phyloP scores from a whole-genome alignment of 192 early-diverging fungal genomes.

The Dissophora globulifera region DNA sequence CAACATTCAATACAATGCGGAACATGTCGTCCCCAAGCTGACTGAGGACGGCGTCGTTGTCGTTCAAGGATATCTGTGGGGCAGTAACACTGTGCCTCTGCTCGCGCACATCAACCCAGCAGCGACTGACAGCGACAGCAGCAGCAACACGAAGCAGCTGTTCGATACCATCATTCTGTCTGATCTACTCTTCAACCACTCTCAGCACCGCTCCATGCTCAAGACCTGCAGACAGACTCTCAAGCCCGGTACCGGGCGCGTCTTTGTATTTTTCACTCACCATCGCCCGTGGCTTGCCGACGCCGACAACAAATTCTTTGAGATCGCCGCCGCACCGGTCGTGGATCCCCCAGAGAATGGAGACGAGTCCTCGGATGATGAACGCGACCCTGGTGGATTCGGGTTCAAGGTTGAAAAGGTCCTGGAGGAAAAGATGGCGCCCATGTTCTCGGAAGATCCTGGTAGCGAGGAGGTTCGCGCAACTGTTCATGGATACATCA shows the following conservation, averaged over 20 bases:
- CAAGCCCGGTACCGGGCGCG: constrained; percentile 65
- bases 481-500: constrained; percentile 83
- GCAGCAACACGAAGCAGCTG: constrained; percentile 10
- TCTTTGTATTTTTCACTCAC: constrained; percentile 85
- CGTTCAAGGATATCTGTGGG: constrained; percentile 78
- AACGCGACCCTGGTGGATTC: constrained; percentile 63
- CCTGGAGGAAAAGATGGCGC: constrained; percentile 70
- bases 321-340: constrained; percentile 63
- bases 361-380: constrained; percentile 54
- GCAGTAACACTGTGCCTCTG: constrained; percentile 59
- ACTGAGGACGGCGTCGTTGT: constrained; percentile 24
- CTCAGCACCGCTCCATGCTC: constrained; percentile 82
- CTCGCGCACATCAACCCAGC: constrained; percentile 48
- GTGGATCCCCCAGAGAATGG: constrained; percentile 25
- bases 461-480: constrained; percentile 80
- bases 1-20: constrained; percentile 79
- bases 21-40: constrained; percentile 56
- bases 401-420: constrained; percentile 78
- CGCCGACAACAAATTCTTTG: constrained; percentile 86
- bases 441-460: constrained; percentile 91
- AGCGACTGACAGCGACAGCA: constrained; percentile 3
- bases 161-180: constrained; percentile 88
- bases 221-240: constrained; percentile 72
- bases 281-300: constrained; percentile 85
- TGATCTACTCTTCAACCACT: constrained; percentile 91